phyloP scores from a whole-genome alignment of 805 yeast species.

The Wickerhamiella domercqiae region DNA sequence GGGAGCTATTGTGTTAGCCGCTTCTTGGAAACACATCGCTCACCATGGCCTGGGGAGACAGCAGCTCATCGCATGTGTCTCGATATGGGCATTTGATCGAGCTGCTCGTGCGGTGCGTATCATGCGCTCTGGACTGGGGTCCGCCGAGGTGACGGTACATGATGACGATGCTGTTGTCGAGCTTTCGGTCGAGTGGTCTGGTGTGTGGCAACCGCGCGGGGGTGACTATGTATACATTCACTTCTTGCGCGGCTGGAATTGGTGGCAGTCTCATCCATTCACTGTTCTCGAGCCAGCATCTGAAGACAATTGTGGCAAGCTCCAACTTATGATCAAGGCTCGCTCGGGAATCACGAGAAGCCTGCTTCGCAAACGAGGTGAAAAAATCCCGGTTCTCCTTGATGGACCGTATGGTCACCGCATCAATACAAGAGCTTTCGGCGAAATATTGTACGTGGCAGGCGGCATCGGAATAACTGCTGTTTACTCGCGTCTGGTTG shows the following conservation, averaged over 20 bases:
- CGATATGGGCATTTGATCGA: slow-evolving; percentile 56
- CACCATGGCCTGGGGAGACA: slow-evolving; percentile 24
- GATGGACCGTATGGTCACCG: slow-evolving; percentile 64
- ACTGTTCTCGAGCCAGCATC: slow-evolving; percentile 32
- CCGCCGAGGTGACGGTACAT: slow-evolving; percentile 13
- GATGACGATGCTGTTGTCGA: slow-evolving; percentile 15
- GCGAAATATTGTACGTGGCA: slow-evolving; percentile 43
- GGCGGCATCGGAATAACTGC: slow-evolving; percentile 67
- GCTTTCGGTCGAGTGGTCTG: slow-evolving; percentile 25
- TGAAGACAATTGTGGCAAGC: slow-evolving; percentile 12
- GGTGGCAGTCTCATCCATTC: slow-evolving; percentile 68
- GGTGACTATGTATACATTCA: slow-evolving; percentile 38
- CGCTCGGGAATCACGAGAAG: neutral
- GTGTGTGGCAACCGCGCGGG: slow-evolving; percentile 33
- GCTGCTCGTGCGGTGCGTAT: slow-evolving; percentile 39
- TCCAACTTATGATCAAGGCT: neutral
- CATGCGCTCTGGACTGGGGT: slow-evolving; percentile 34
- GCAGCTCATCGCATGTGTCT: slow-evolving; percentile 33
- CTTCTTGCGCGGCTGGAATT: slow-evolving; percentile 30
- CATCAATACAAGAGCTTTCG: slow-evolving; percentile 34
- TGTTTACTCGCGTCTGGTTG: slow-evolving; percentile 10
- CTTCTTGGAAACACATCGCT: slow-evolving; percentile 39
- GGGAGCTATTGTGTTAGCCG: slow-evolving; percentile 32
- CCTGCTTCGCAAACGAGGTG: neutral
- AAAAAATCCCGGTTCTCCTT: slow-evolving; percentile 16